Evolutionary conservation across 2,329 filamentous ascomycete genomes (phyloP).

Genomic region (Verruconis gallopava): DNA sequence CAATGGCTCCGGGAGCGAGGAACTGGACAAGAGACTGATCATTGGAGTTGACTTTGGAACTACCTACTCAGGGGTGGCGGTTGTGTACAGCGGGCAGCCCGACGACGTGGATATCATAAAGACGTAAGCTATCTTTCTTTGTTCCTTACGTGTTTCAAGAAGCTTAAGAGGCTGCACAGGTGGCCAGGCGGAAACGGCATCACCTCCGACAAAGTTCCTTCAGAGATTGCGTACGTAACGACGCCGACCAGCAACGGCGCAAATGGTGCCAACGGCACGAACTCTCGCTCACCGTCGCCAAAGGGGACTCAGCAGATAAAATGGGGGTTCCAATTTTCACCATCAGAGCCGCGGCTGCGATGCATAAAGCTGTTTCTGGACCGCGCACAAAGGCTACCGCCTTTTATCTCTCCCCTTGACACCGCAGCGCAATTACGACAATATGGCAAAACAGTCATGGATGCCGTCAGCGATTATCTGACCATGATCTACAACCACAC

Average conservation of each 20-base stretch:
- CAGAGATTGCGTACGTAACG: slow-evolving; percentile 54
- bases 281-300: slow-evolving; percentile 3
- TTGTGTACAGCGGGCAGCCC: slow-evolving; percentile 61
- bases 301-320: slow-evolving; percentile 29
- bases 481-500: slow-evolving; percentile 65
- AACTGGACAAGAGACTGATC: slow-evolving; percentile 50
- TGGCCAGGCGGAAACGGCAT: slow-evolving; percentile 78
- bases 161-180: slow-evolving; percentile 15
- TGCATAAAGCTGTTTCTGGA: slow-evolving; percentile 81
- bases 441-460: slow-evolving; percentile 63
- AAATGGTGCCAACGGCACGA: slow-evolving; percentile 5
- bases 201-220: slow-evolving; percentile 78
- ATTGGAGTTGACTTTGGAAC: slow-evolving; percentile 75
- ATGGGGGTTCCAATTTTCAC: slow-evolving; percentile 77
- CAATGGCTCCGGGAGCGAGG: slow-evolving; percentile 24
- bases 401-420: slow-evolving; percentile 66
- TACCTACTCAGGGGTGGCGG: slow-evolving; percentile 70
- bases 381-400: slow-evolving; percentile 64
- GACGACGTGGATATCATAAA: slow-evolving; percentile 78
- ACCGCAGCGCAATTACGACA: slow-evolving; percentile 64
- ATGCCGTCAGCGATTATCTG: slow-evolving; percentile 68
- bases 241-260: slow-evolving; percentile 25
- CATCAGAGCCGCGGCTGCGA: slow-evolving; percentile 60
- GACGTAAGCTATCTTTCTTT: slow-evolving; percentile 26
- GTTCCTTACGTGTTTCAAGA: not conserved